A percentile compares a stretch with the other conserved stretches of the same genome.
phyloP scores from a whole-genome alignment of 371 early-diverging fungal genomes.

The Chytridium lagenaria region DNA sequence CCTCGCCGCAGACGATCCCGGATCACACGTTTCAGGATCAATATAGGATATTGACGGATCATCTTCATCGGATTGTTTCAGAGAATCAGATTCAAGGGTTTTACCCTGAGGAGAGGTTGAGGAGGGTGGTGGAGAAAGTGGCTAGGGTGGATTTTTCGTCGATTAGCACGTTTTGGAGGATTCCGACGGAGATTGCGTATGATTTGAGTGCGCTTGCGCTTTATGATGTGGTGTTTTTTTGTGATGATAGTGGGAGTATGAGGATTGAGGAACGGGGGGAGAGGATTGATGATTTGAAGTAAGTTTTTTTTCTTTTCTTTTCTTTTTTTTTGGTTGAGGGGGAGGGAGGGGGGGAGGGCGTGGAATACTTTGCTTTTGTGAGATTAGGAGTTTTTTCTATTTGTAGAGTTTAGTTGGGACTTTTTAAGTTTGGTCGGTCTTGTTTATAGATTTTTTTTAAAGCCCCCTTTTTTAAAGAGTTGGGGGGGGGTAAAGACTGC shows the following conservation, averaged over 20 bases:
- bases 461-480: too few species aligned
- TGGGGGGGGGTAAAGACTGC: too few species aligned
- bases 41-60: background rate
- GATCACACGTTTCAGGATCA: background rate
- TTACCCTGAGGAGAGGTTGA: background rate
- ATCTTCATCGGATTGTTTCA: background rate
- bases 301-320: too few species aligned
- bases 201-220: slow-evolving; percentile 39
- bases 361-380: too few species aligned
- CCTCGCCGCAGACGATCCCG: too few species aligned
- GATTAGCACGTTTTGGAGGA: background rate
- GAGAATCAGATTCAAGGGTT: background rate
- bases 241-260: background rate
- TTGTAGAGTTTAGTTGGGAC: too few species aligned
- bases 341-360: too few species aligned
- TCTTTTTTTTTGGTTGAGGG: too few species aligned
- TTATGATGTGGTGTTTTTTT: slow-evolving; percentile 33
- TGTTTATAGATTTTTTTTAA: background rate
- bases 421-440: too few species aligned
- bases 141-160: background rate
- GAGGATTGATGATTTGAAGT: slow-evolving; percentile 37
- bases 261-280: slow-evolving; percentile 37
- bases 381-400: too few species aligned
- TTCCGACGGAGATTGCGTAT: slow-evolving; percentile 32
- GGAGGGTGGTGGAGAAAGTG: background rate